Evolutionary conservation across 129 eudicot species (phyloP).

Genomic region (Artemisia argyi): DNA sequence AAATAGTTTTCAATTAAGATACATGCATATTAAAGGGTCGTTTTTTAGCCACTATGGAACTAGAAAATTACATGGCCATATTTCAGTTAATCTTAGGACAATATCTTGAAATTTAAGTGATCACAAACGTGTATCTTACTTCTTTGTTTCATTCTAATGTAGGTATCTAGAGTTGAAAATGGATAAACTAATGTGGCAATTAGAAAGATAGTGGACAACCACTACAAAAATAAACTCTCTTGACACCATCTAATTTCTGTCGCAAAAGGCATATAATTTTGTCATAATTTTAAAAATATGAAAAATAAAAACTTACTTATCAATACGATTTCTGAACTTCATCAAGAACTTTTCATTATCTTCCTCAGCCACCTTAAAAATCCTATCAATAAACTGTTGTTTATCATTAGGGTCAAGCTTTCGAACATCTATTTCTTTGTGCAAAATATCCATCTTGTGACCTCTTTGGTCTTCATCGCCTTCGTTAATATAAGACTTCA

Average conservation of each 20-base stretch:
- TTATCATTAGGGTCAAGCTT: conserved; percentile 41
- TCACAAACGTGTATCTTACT: not conserved
- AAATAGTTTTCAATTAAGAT: too few relatives aligned
- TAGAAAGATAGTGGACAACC: not conserved
- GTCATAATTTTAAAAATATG: not conserved
- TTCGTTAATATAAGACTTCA: conserved; percentile 42
- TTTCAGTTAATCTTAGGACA: too few relatives aligned
- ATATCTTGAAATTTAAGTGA: too few relatives aligned
- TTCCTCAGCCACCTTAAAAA: conserved; percentile 77
- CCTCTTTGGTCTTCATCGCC: conserved; percentile 18
- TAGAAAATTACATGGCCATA: too few relatives aligned
- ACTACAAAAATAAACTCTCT: not conserved
- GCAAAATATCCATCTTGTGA: conserved; percentile 8
- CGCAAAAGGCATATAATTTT: conserved; percentile 1
- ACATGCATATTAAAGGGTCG: too few relatives aligned
- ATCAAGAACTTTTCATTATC: conserved; percentile 72
- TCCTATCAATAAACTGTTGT: conserved; percentile 54
- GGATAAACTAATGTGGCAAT: not conserved
- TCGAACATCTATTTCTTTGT: conserved; percentile 48
- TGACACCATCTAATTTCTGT: not conserved
- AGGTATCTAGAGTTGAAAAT: too few relatives aligned
- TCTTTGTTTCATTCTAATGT: not conserved
- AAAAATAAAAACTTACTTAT: conserved; percentile 47
- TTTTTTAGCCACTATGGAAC: too few relatives aligned
- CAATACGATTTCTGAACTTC: conserved; percentile 63